A percentile compares a stretch with the other conserved stretches of the same genome.
These are phyloP conservation scores for Symbiodinium natans DNA, from an alignment of 73 alveolate genomes.

Conservation along the genomic window DNA sequence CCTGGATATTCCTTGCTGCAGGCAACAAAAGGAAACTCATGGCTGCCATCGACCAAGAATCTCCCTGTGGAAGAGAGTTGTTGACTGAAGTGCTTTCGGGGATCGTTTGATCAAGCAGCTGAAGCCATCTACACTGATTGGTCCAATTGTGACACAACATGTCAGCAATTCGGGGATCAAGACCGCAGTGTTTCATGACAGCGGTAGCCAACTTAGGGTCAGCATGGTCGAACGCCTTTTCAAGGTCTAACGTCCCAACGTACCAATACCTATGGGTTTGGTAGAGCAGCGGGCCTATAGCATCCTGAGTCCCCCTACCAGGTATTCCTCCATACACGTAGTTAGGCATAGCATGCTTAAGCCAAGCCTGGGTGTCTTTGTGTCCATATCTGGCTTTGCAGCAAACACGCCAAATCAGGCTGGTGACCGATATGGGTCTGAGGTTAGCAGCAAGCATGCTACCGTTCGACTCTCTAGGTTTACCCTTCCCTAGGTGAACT, in stretches of 20 bases:
- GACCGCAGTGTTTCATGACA: background rate
- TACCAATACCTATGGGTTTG: background rate
- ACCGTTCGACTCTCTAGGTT: background rate
- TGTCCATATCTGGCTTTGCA: background rate
- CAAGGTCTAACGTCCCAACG: background rate
- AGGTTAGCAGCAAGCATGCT: background rate
- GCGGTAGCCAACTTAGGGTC: background rate
- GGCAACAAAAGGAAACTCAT: background rate
- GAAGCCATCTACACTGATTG: background rate
- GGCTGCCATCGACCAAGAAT: background rate
- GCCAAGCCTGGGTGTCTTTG: background rate
- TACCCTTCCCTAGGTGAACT: background rate
- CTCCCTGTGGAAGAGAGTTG: background rate
- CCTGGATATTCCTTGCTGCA: background rate
- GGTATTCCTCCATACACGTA: conserved; percentile 11
- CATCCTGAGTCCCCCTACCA: background rate
- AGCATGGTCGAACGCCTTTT: conserved; percentile 9
- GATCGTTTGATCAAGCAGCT: background rate
- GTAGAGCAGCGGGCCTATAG: background rate
- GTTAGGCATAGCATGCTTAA: background rate
- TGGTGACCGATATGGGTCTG: background rate
- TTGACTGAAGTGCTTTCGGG: background rate
- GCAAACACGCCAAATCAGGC: background rate
- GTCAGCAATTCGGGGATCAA: background rate
- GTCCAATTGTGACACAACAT: background rate